Evolutionary conservation across 208 protist genomes (phyloP), one percentile per base, ranked within the genome.

Genomic region (Leishmania turanica): DNA sequence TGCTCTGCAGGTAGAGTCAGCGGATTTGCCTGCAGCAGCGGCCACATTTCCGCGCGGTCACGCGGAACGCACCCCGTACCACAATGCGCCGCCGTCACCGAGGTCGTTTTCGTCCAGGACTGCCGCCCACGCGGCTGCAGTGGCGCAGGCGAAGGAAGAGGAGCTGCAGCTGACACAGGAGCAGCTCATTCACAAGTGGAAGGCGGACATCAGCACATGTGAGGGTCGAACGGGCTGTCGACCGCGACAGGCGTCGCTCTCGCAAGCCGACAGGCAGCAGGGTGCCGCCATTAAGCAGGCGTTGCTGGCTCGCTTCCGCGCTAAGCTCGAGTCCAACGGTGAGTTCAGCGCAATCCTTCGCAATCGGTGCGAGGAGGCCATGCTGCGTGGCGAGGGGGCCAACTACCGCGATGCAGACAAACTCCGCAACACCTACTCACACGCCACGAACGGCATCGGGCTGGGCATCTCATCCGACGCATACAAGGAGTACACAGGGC

Each of bases 401-500:
- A 84, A 94, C 64, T 96, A 94, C 80, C 83, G 91, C 17, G 82
- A 92, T n/a, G 85, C 84, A 8, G 92, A 94, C 31, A 73, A 56
- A 69, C 84, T 87, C 21, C 84, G 87, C 42, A 49, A 49, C 19
- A 82, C 84, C 60, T 91, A 92, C 70, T 88, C 82, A 19, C 75
- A 87, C n/a, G 72, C 88, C 45, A 96, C 92, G 15, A 86, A 96
- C 76, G 92, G 86, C 58, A 93, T 96, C 73, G 92, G 92, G 7
- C 78, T 96, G 15, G 92, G 81, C 69, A 96, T 96, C 54, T 90
- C 91, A 5, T 86, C 92, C 0, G 92, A 96, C 75, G 86, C 92
- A 7, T 96, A 93, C 82, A 94, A 96, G 80, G 87, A 89, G 77
- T 81, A 84, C 81, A 91, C 78, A 65, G 80, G 87, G 0, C 45